Percentiles rank a stretch among this genome's conserved stretches.
Conservation (phyloP, 225 moss, liverwort and hornwort species). For the Straminergon stramineum region DNA sequence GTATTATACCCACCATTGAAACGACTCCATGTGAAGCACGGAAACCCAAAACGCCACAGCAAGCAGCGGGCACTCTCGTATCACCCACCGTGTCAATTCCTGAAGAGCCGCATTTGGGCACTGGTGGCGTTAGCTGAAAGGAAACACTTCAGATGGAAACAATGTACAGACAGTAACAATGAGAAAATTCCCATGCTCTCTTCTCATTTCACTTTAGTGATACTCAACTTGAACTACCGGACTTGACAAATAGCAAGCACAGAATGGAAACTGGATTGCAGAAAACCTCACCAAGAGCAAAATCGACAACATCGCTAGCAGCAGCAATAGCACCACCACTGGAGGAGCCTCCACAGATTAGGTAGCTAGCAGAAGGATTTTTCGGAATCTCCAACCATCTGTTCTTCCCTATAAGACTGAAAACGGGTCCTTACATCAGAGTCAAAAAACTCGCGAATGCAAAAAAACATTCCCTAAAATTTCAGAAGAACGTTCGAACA, state of each 20-base stretch:
- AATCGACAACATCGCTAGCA: conserved; percentile 13
- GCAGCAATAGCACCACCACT: conserved; percentile 15
- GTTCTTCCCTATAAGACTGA: conserved; percentile 17
- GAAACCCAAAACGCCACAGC: conserved; percentile 28
- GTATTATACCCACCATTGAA: conserved; percentile 8
- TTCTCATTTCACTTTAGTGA: not conserved
- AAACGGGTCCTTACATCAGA: not conserved
- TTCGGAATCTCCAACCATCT: conserved; percentile 10
- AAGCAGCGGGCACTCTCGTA: conserved; percentile 24
- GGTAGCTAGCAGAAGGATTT: conserved; percentile 8
- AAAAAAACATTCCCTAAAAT: not conserved
- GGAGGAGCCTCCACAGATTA: conserved; percentile 14
- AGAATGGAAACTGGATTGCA: not conserved
- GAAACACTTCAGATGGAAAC: not conserved
- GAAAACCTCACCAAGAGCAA: conserved; percentile 10
- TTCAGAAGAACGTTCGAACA: not conserved
- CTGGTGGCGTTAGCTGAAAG: not conserved
- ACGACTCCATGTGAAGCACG: conserved; percentile 17
- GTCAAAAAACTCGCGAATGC: not conserved
- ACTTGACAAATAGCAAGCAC: not conserved
- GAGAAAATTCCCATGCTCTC: not conserved
- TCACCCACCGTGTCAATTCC: conserved; percentile 32
- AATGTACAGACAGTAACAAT: not conserved
- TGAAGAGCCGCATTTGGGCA: not conserved
- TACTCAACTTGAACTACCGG: not conserved